Conservation (phyloP, 192 early-diverging fungal species). For the Coemansia sp. region DNA sequence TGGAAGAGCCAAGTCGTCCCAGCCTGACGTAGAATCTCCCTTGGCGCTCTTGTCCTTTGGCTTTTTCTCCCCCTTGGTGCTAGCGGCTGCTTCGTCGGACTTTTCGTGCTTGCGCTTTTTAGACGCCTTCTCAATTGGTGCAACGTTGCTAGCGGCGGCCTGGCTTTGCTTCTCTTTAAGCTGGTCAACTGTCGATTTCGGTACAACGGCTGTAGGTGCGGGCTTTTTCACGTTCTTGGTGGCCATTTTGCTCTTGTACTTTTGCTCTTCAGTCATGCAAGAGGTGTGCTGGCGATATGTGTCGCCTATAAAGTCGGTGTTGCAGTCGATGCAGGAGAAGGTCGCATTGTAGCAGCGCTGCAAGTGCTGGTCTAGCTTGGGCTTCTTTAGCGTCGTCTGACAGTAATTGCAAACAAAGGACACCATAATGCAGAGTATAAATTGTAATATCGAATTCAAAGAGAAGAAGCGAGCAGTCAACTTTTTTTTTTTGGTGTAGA, state of each 20-base stretch:
- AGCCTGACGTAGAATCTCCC: slow-evolving; percentile 8
- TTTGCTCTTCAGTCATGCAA: slow-evolving; percentile 93
- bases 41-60: slow-evolving; percentile 25
- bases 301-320: slow-evolving; percentile 73
- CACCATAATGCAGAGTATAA: slow-evolving; percentile 47
- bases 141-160: not conserved
- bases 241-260: slow-evolving; percentile 59
- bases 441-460: not conserved
- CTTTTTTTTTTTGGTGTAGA: not conserved
- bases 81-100: not conserved
- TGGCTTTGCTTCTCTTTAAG: slow-evolving; percentile 18
- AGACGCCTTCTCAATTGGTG: not conserved
- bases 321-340: slow-evolving; percentile 92
- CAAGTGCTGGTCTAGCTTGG: slow-evolving; percentile 82
- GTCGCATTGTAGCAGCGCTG: slow-evolving; percentile 79
- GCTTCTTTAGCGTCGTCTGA: slow-evolving; percentile 89
- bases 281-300: slow-evolving; percentile 78
- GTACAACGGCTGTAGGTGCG: not conserved
- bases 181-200: slow-evolving; percentile 40
- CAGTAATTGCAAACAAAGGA: slow-evolving; percentile 72
- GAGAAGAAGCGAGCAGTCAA: not conserved
- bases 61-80: slow-evolving; percentile 19
- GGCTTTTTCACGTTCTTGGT: not conserved
- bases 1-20: slow-evolving; percentile 20
- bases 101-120: slow-evolving; percentile 24